Evolutionary conservation across 495 filamentous ascomycete species (phyloP).

Genomic region (Neurospora sp.): DNA sequence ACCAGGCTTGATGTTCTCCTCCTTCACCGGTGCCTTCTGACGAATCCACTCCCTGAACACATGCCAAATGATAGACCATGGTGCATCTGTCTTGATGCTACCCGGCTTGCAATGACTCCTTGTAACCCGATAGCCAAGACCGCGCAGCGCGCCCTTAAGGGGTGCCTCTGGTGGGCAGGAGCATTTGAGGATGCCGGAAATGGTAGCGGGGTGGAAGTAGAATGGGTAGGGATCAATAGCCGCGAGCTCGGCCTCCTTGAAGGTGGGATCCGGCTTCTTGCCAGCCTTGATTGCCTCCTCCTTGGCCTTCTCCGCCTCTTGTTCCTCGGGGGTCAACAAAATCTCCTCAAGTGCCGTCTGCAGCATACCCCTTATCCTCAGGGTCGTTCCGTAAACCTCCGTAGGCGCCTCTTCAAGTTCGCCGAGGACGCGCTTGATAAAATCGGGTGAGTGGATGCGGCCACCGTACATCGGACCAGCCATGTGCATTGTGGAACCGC

Average conservation of each 20-base stretch:
- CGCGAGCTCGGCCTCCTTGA: constrained; percentile 42
- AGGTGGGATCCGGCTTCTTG: constrained; percentile 21
- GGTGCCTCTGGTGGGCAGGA: constrained; percentile 59
- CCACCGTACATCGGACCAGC: constrained; percentile 93
- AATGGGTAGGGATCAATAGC: constrained; percentile 65
- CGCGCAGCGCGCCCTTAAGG: constrained; percentile 68
- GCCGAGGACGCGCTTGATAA: constrained; percentile 65
- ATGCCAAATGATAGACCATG: constrained; percentile 84
- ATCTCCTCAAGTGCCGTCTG: constrained; percentile 73
- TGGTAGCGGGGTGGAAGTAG: constrained; percentile 63
- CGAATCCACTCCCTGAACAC: constrained; percentile 85
- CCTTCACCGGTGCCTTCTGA: constrained; percentile 65
- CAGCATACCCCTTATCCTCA: constrained; percentile 85
- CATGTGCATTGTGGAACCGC: constrained; percentile 75
- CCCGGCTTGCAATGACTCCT: constrained; percentile 81
- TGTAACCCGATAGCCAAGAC: constrained; percentile 69
- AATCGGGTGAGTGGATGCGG: constrained; percentile 71
- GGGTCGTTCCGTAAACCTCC: constrained; percentile 63
- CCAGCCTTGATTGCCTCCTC: constrained; percentile 6
- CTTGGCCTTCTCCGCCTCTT: not conserved
- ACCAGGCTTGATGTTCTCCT: constrained; percentile 52
- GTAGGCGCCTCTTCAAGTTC: constrained; percentile 51
- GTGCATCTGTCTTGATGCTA: constrained; percentile 84
- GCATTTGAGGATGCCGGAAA: constrained; percentile 68
- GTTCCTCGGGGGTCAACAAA: constrained; percentile 25